Evolutionary conservation across 495 filamentous ascomycete species (phyloP).

Genomic region (Tuber magnatum): DNA sequence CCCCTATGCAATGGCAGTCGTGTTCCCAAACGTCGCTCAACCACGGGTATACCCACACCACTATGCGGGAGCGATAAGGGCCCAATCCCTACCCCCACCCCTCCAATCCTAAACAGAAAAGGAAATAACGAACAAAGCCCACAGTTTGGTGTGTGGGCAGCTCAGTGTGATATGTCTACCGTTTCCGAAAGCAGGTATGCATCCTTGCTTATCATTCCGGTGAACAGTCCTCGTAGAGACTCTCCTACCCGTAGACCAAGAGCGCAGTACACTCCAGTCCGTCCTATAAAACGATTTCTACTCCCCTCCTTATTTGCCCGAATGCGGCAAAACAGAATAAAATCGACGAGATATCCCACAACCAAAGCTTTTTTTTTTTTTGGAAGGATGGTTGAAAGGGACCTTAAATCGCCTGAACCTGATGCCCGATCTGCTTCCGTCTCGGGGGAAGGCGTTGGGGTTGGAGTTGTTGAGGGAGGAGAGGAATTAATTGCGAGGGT

Average conservation of each 20-base stretch:
- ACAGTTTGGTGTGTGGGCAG: not conserved
- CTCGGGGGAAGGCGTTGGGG: slow-evolving; percentile 2
- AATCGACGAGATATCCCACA: not conserved
- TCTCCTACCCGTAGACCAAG: not conserved
- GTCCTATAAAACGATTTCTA: not conserved
- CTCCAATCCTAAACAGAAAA: not conserved
- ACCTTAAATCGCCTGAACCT: slow-evolving; percentile 1
- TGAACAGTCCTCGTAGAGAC: not conserved
- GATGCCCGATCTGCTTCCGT: slow-evolving; percentile 7
- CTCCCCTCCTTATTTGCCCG: not conserved
- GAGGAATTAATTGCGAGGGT: slow-evolving; percentile 27
- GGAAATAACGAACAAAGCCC: not conserved
- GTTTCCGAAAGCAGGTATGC: not conserved
- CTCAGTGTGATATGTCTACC: not conserved
- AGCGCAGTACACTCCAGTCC: not conserved
- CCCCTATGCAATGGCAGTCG: too few species aligned
- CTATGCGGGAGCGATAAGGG: not conserved
- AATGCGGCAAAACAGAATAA: not conserved
- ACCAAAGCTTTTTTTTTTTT: not conserved
- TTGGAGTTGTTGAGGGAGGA: slow-evolving; percentile 7
- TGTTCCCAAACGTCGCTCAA: too few species aligned
- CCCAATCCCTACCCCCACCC: not conserved
- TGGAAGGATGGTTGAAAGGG: slow-evolving; percentile 11
- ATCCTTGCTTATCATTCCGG: not conserved
- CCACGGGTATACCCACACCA: too few species aligned